phyloP scores from a whole-genome alignment of 2,329 filamentous ascomycete species.

The Aschersonia sp. region DNA sequence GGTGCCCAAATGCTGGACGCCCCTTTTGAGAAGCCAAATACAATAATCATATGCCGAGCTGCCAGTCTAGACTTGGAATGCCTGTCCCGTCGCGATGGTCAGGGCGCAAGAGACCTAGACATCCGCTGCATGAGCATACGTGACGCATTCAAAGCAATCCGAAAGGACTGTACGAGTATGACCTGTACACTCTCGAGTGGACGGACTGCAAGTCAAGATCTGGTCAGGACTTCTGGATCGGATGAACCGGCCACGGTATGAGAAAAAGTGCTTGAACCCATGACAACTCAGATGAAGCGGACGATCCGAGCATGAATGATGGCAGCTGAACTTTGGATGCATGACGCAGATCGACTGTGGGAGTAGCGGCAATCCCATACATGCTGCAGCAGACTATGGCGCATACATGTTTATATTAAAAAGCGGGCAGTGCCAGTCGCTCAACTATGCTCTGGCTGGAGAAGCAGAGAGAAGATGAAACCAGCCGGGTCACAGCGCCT shows the following conservation, averaged over 20 bases:
- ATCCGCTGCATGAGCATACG: no score
- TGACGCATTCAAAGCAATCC: no score
- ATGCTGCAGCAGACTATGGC: background rate
- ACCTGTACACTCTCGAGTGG: no score
- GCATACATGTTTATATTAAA: background rate
- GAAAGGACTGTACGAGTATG: no score
- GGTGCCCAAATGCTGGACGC: no score
- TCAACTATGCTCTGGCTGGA: slow-evolving; percentile 1
- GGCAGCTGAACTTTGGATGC: background rate
- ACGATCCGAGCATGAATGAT: background rate
- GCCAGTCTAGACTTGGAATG: no score
- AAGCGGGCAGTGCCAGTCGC: background rate
- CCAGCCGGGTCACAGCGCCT: slow-evolving; percentile 1
- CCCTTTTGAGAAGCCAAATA: no score
- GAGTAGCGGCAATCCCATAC: background rate
- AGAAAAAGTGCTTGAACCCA: background rate
- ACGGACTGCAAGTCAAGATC: background rate
- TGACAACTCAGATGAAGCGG: background rate
- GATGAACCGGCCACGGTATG: background rate
- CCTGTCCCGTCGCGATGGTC: no score
- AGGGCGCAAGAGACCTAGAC: no score
- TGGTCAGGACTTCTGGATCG: background rate
- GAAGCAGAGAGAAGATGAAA: slow-evolving; percentile 2
- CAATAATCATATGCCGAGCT: no score
- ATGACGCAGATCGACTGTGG: background rate